phyloP scores from a whole-genome alignment of 495 filamentous ascomycete genomes.

The Wilcoxina mikolae region DNA sequence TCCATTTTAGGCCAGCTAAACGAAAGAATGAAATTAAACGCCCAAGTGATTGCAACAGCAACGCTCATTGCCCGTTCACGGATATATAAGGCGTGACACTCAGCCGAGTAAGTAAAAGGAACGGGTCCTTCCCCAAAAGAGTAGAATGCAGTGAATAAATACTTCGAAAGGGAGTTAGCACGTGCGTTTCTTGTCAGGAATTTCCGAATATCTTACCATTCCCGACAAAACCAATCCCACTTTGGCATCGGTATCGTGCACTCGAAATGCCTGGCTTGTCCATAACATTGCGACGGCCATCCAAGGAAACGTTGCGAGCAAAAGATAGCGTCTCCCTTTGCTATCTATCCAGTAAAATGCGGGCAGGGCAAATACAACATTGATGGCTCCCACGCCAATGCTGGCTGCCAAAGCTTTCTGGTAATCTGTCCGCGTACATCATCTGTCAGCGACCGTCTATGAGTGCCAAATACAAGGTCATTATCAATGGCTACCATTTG shows the following conservation, averaged over 20 bases:
- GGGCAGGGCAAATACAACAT: constrained; percentile 63
- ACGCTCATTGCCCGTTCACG: constrained; percentile 63
- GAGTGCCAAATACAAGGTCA: too few species aligned
- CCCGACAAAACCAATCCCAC: too few species aligned
- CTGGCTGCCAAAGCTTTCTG: constrained; percentile 43
- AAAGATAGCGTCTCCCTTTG: constrained; percentile 64
- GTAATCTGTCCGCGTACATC: too few species aligned
- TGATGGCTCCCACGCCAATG: constrained; percentile 63
- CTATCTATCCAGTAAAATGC: constrained; percentile 73
- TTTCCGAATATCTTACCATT: too few species aligned
- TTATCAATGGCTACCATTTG: too few species aligned
- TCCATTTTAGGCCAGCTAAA: constrained; percentile 59
- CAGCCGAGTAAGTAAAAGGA: constrained; percentile 71
- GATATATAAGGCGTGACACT: constrained; percentile 65
- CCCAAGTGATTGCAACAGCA: constrained; percentile 57
- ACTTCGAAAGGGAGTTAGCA: too few species aligned
- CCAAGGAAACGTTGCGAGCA: constrained; percentile 63
- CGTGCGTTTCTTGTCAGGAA: too few species aligned
- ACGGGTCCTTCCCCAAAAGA: constrained; percentile 70
- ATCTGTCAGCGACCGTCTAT: too few species aligned
- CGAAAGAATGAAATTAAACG: constrained; percentile 58
- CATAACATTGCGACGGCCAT: too few species aligned
- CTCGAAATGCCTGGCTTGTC: too few species aligned
- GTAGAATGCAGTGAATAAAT: constrained; percentile 62
- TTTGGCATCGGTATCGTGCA: too few species aligned